Conservation (phyloP, 495 filamentous ascomycete genomes). For the Hypoxylon cercidicola region DNA sequence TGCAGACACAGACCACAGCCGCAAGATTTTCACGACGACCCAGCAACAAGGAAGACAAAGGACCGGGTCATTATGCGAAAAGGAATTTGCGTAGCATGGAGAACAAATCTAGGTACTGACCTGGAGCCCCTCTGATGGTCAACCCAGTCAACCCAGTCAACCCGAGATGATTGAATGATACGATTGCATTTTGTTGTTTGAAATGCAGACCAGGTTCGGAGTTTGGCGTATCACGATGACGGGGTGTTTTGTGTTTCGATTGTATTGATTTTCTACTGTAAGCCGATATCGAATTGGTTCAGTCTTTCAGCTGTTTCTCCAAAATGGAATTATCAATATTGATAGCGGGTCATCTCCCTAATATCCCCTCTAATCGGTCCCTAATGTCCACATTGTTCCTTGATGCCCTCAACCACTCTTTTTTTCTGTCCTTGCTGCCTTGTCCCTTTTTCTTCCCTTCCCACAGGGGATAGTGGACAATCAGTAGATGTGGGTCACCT, state of each 20-base stretch:
- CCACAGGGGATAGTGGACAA: conserved; percentile 20
- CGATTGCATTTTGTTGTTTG: too few relatives aligned
- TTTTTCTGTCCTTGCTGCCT: conserved; percentile 5
- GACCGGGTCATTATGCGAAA: conserved; percentile 37
- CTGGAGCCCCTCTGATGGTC: conserved; percentile 6
- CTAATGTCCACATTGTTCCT: conserved; percentile 3
- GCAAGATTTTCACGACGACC: conserved; percentile 42
- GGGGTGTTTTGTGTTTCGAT: too few relatives aligned
- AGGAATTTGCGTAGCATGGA: conserved; percentile 23
- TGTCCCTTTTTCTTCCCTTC: conserved; percentile 33
- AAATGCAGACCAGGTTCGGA: not conserved
- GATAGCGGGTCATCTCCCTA: conserved; percentile 7
- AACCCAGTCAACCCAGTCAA: conserved; percentile 2
- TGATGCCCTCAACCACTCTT: not conserved
- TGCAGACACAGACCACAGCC: conserved; percentile 40
- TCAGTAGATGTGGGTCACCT: conserved; percentile 38
- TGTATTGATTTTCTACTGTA: not conserved
- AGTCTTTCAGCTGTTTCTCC: too few relatives aligned
- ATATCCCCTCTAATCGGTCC: too few relatives aligned
- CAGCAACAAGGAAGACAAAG: conserved; percentile 39
- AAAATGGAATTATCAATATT: not conserved
- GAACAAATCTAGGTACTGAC: conserved; percentile 5
- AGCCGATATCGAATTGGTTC: not conserved
- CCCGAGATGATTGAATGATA: not conserved
- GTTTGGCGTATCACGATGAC: too few relatives aligned